phyloP scores from a whole-genome alignment of 345 rosid genomes.

The Camelina neglecta region DNA sequence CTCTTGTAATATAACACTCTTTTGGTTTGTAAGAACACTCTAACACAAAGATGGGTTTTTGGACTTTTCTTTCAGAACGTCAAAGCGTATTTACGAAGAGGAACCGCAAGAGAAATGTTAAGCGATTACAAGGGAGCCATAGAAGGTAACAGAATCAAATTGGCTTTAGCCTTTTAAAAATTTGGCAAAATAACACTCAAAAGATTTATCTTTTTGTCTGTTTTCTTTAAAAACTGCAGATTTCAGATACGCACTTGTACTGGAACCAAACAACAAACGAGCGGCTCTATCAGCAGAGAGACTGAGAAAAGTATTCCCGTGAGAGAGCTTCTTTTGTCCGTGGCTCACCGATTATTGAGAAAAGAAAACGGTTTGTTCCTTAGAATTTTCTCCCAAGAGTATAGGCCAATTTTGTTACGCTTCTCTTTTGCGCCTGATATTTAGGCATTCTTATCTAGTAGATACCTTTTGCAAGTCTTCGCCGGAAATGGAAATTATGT shows the following conservation, averaged over 20 bases:
- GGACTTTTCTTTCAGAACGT: constrained; percentile 58
- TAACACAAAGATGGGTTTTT: background rate
- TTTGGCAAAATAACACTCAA: background rate
- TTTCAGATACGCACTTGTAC: constrained; percentile 79
- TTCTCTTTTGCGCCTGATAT: constrained; percentile 1
- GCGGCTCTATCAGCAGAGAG: constrained; percentile 79
- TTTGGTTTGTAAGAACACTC: constrained; percentile 1
- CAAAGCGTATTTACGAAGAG: constrained; percentile 93
- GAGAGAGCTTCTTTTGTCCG: constrained; percentile 23
- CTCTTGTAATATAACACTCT: constrained; percentile 1
- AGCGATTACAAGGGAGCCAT: constrained; percentile 79
- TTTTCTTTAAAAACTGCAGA: constrained; percentile 52
- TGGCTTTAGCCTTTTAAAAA: background rate
- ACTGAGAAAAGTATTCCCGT: constrained; percentile 62
- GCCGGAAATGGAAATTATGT: constrained; percentile 21
- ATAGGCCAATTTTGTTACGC: constrained; percentile 45
- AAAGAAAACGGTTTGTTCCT: constrained; percentile 23
- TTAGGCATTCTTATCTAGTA: constrained; percentile 18
- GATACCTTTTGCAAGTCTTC: constrained; percentile 8
- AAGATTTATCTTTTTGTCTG: background rate
- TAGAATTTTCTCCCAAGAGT: constrained; percentile 30
- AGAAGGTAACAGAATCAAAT: constrained; percentile 56
- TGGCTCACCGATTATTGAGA: constrained; percentile 7
- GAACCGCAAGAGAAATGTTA: constrained; percentile 94
- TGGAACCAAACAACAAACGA: constrained; percentile 95